Evolutionary conservation across 768 basidiomycete genomes (phyloP).

Genomic region (Lactarius quietus): DNA sequence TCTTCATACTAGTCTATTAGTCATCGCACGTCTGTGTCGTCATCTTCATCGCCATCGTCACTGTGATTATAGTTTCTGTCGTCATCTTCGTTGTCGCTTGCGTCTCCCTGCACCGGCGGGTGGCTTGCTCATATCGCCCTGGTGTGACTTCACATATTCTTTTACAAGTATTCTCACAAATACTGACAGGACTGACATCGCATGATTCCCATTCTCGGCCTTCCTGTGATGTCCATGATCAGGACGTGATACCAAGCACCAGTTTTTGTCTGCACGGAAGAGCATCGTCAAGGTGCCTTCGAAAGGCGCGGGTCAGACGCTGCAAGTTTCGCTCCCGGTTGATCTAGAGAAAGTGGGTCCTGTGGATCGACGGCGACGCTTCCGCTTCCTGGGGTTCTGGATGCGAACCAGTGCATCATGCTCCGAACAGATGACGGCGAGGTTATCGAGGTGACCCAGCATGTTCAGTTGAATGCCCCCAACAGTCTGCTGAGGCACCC

Average conservation of each 20-base stretch:
- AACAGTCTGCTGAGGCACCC: constrained; percentile 79
- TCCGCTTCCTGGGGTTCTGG: constrained; percentile 36
- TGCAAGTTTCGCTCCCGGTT: background rate
- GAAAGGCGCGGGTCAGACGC: background rate
- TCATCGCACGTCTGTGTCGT: too few relatives aligned
- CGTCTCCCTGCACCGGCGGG: constrained; percentile 83
- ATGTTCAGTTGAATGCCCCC: constrained; percentile 83
- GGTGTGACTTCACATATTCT: constrained; percentile 92
- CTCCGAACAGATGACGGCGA: constrained; percentile 50
- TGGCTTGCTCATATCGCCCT: constrained; percentile 86
- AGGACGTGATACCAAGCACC: constrained; percentile 80
- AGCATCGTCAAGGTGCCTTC: constrained; percentile 50
- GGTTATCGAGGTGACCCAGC: constrained; percentile 51
- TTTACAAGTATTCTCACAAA: constrained; percentile 87
- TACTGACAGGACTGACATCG: constrained; percentile 64
- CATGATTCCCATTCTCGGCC: background rate
- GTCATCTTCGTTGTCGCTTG: too few relatives aligned
- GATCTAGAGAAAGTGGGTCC: constrained; percentile 16
- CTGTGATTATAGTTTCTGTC: too few relatives aligned
- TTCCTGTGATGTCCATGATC: background rate
- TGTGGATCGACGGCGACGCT: constrained; percentile 45
- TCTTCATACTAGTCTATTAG: too few relatives aligned
- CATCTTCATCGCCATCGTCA: too few relatives aligned
- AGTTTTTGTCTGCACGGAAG: constrained; percentile 69
- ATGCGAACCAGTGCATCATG: constrained; percentile 43